A percentile compares a stretch with the other conserved stretches of the same genome.
Conservation (phyloP, 768 basidiomycete genomes). For the Suillus subaureus region DNA sequence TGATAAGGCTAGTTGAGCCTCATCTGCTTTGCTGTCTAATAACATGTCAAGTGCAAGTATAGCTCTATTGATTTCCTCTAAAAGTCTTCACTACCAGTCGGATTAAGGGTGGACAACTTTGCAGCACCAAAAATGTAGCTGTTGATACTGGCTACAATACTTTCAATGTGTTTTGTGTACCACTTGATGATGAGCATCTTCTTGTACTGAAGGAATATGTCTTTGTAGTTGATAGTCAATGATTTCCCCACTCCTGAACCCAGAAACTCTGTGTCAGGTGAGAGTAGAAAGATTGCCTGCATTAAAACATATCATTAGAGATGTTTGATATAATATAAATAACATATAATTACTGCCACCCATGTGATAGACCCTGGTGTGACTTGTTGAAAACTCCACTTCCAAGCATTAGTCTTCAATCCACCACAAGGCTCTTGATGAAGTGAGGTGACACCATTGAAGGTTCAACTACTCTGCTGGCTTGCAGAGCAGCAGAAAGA, state of each 20-base stretch:
- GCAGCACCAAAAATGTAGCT: neutral
- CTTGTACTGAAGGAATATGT: conserved; percentile 5
- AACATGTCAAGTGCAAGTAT: neutral
- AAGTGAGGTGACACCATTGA: neutral
- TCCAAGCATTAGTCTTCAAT: conserved; percentile 2
- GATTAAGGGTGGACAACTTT: neutral
- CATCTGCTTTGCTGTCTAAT: neutral
- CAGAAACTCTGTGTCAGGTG: neutral
- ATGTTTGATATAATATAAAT: neutral
- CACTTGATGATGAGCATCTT: neutral
- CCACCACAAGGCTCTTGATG: conserved; percentile 2
- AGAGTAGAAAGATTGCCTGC: conserved; percentile 5
- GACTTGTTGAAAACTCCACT: neutral
- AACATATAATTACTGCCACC: neutral
- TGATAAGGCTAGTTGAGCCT: neutral
- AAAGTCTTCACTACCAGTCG: neutral
- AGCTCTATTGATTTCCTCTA: neutral
- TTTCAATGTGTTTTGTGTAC: neutral
- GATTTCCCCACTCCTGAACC: neutral
- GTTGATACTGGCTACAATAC: neutral
- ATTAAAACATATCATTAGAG: neutral
- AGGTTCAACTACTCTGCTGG: no score
- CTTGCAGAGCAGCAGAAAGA: no score
- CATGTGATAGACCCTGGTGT: conserved; percentile 6
- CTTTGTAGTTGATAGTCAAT: conserved; percentile 2